These are phyloP conservation scores for Mantamonas sphyraenae DNA, from an alignment of 78 protist genomes.

Conservation along the genomic window DNA sequence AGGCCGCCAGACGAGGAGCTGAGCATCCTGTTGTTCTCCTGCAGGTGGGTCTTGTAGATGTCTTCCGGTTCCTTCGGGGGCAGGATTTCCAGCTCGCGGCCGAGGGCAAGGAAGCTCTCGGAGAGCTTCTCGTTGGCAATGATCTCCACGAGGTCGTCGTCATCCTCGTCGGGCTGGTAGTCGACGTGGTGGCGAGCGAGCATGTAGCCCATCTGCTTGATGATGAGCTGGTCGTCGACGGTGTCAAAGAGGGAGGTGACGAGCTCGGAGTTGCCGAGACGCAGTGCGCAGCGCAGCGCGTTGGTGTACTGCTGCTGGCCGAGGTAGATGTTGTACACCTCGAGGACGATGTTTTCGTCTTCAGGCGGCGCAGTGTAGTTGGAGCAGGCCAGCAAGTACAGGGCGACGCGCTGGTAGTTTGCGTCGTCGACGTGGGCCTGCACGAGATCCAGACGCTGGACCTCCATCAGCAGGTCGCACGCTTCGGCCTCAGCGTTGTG, in stretches of 20 bases:
- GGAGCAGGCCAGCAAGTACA: conserved; percentile 70
- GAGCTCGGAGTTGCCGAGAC: background rate
- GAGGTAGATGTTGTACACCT: conserved; percentile 10
- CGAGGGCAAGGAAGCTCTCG: conserved; percentile 67
- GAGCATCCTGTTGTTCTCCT: conserved; percentile 4
- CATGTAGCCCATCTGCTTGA: conserved; percentile 77
- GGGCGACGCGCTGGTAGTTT: conserved; percentile 65
- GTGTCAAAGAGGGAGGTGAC: background rate
- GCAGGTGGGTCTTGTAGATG: conserved; percentile 79
- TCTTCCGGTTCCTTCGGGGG: conserved; percentile 96
- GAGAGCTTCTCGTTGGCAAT: conserved; percentile 59
- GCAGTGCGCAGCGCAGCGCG: conserved; percentile 48
- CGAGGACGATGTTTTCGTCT: conserved; percentile 36
- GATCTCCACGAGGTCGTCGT: conserved; percentile 34
- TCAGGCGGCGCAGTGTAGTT: conserved; percentile 79
- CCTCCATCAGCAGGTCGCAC: conserved; percentile 88
- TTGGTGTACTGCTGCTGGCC: background rate
- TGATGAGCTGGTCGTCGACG: conserved; percentile 10
- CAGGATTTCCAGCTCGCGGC: conserved; percentile 84
- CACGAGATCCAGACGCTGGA: conserved; percentile 26
- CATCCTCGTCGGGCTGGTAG: conserved; percentile 14
- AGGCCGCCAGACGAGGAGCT: background rate
- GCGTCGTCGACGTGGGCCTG: conserved; percentile 40
- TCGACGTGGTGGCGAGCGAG: conserved; percentile 50
- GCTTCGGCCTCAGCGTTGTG: conserved; percentile 93